phyloP scores from a whole-genome alignment of 177 flowering plant species.

The Vitis hybrid region DNA sequence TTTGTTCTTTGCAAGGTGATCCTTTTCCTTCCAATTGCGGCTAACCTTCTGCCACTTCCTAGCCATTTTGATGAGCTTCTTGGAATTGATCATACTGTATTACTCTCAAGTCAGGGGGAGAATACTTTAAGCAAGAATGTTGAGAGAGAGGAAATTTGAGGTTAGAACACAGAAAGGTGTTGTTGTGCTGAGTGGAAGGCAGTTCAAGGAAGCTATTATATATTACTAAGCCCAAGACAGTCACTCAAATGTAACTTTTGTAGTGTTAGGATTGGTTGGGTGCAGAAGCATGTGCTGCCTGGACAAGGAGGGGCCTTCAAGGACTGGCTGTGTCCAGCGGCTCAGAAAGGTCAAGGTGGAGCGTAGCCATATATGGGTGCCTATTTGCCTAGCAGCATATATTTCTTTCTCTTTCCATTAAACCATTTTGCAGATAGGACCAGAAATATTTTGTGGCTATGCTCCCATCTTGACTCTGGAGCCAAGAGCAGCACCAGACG shows the following conservation, averaged over 20 bases:
- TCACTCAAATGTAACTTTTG: background rate
- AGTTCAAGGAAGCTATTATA: background rate
- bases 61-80: slow-evolving; percentile 19
- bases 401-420: too few relatives aligned
- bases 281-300: slow-evolving; percentile 12
- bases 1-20: slow-evolving; percentile 5
- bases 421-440: too few relatives aligned
- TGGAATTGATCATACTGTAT: slow-evolving; percentile 5
- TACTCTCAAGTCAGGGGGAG: background rate
- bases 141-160: background rate
- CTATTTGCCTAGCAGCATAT: too few relatives aligned
- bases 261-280: background rate
- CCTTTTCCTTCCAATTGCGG: slow-evolving; percentile 12
- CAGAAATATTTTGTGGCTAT: too few relatives aligned
- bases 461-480: too few relatives aligned
- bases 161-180: background rate
- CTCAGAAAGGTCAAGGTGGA: too few relatives aligned
- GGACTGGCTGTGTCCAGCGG: too few relatives aligned
- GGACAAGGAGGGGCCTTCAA: background rate
- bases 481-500: too few relatives aligned
- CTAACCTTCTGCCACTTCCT: slow-evolving; percentile 21
- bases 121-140: background rate
- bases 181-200: slow-evolving; percentile 1
- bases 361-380: too few relatives aligned
- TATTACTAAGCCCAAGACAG: background rate